Evolutionary conservation across 2,329 filamentous ascomycete genomes (phyloP), one percentile per base, ranked within the genome.

Genomic region (Fusarium luffae): DNA sequence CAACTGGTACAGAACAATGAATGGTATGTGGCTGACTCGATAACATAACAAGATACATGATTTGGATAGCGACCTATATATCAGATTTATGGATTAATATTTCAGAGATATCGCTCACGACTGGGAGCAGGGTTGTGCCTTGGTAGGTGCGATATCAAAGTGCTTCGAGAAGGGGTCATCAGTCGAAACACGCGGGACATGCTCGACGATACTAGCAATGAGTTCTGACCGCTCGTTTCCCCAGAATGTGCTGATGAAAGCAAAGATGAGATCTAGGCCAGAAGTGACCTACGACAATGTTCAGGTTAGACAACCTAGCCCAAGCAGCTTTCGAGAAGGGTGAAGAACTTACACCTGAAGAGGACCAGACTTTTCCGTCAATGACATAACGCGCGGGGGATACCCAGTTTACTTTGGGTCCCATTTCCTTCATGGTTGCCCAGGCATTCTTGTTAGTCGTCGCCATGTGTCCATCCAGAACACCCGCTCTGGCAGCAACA

Each of bases 391-490:
- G 82, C 21, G 90, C 90, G 28, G 83, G 82, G 1, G 82, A 78
- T 27, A 89, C 82, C 90, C 90, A 93, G 1, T 86, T 77, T 0
- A 90, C 87, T 1, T 82, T 78, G 0, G 84, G 82, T 0, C 86
- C 83, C 54, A 83, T 78, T 2, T 79, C 75, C 3, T 79, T 85
- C 11, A 87, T 84, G 67, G 77, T 77, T 10, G 78, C 77, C 82
- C 86, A 92, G 0, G 83, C 82, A 9, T 77, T 77, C 78, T 92
- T 93, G 75, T 92, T 93, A 18, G 88, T 90, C 5, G 91, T 93
- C 6, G 89, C 91, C 18, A 82, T 79, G 64, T 80, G 82, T 0
- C 88, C 86, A 63, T 92, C 84, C 30, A 93, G 76, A 3, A 91
- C 77, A 0, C 90, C 90, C 0, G 89, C 81, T 44, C 81, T 79